Conservation (phyloP, 805 yeast species). For the Brettanomyces sp. region DNA sequence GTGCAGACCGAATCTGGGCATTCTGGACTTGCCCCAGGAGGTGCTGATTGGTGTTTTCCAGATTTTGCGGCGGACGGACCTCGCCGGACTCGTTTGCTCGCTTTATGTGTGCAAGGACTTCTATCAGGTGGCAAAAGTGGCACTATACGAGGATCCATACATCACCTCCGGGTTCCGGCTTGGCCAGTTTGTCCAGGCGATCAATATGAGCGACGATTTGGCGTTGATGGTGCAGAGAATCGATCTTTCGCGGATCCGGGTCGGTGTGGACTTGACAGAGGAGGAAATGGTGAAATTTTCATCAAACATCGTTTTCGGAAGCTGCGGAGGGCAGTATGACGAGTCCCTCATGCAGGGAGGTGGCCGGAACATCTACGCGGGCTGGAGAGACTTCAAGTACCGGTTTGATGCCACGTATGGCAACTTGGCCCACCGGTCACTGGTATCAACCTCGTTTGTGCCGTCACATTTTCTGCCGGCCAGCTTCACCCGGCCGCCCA, state of each 20-base stretch:
- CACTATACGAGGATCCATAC: slow-evolving; percentile 43
- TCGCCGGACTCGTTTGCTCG: slow-evolving; percentile 32
- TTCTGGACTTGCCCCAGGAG: slow-evolving; percentile 32
- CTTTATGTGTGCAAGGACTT: slow-evolving; percentile 44
- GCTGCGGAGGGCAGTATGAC: slow-evolving; percentile 3
- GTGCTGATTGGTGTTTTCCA: slow-evolving; percentile 29
- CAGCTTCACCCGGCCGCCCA: neutral
- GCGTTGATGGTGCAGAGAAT: slow-evolving; percentile 48
- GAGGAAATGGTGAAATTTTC: slow-evolving; percentile 10
- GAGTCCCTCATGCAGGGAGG: slow-evolving; percentile 5
- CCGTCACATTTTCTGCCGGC: neutral
- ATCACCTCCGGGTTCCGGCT: slow-evolving; percentile 69
- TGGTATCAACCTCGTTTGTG: slow-evolving; percentile 1
- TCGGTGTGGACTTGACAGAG: slow-evolving; percentile 27
- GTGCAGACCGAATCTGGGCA: neutral
- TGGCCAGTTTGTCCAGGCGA: slow-evolving; percentile 66
- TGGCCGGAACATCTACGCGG: slow-evolving; percentile 41
- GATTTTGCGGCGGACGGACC: slow-evolving; percentile 24
- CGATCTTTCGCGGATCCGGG: slow-evolving; percentile 44
- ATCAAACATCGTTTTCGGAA: slow-evolving; percentile 10
- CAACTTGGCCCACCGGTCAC: neutral
- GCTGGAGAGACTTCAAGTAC: slow-evolving; percentile 91
- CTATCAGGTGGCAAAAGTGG: slow-evolving; percentile 41
- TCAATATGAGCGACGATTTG: slow-evolving; percentile 46
- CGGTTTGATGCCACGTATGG: slow-evolving; percentile 60